Evolutionary conservation across 2,329 filamentous ascomycete genomes (phyloP).

Genomic region (Lithohypha guttulata): DNA sequence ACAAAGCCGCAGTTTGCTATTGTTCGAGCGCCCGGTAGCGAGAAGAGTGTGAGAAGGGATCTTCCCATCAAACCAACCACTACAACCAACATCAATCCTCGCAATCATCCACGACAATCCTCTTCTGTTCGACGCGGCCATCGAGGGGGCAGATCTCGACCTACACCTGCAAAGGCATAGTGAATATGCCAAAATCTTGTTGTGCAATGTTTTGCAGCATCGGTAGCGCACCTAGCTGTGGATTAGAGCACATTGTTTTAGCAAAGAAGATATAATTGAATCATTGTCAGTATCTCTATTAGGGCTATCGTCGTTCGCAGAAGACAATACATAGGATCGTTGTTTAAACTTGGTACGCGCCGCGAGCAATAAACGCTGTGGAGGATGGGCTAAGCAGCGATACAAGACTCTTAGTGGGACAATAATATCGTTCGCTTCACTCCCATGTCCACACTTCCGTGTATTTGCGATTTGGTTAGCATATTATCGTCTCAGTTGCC

Average conservation of each 20-base stretch:
- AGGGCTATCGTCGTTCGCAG: background rate
- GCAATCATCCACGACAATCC: slow-evolving; percentile 1
- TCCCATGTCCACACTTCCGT: too few relatives aligned
- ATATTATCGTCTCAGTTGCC: too few relatives aligned
- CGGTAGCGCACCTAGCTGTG: slow-evolving; percentile 13
- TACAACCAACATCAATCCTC: background rate
- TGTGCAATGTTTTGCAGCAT: slow-evolving; percentile 9
- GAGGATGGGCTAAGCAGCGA: too few relatives aligned
- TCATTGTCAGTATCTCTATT: background rate
- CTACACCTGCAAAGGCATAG: slow-evolving; percentile 14
- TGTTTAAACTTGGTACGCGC: too few relatives aligned
- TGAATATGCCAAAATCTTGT: slow-evolving; percentile 8
- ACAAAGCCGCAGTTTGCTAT: slow-evolving; percentile 18
- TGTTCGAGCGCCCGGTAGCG: slow-evolving; percentile 14
- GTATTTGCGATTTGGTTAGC: too few relatives aligned
- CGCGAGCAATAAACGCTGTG: too few relatives aligned
- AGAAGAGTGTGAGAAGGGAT: slow-evolving; percentile 18
- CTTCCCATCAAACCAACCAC: slow-evolving; percentile 12
- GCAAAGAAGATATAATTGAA: background rate
- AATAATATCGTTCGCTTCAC: too few relatives aligned
- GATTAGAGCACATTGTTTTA: slow-evolving; percentile 8
- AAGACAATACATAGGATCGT: slow-evolving; percentile 1
- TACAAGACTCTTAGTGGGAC: too few relatives aligned
- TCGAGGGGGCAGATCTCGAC: slow-evolving; percentile 10
- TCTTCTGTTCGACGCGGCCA: slow-evolving; percentile 3